Evolutionary conservation across 306 rosid species (phyloP).

Genomic region (Betula pendula): DNA sequence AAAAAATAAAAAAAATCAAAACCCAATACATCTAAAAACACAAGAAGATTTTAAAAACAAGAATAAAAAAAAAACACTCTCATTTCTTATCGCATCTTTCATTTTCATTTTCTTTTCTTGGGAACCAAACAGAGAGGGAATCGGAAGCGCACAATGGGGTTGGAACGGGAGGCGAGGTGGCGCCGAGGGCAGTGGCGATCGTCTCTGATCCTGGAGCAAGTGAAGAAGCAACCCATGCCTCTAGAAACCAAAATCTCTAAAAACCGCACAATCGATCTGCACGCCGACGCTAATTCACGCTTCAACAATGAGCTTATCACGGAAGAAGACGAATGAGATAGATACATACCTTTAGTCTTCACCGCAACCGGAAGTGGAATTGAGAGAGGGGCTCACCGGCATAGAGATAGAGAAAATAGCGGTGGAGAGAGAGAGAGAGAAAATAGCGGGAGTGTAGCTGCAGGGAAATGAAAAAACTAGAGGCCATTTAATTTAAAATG

Average conservation of each 20-base stretch:
- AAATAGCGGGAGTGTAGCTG: too few species aligned
- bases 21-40: neutral
- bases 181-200: slow-evolving; percentile 36
- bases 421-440: too few species aligned
- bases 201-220: slow-evolving; percentile 66
- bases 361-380: too few species aligned
- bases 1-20: neutral
- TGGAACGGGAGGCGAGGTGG: slow-evolving; percentile 28
- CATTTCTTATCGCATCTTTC: neutral
- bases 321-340: too few species aligned
- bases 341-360: too few species aligned
- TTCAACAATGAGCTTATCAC: slow-evolving; percentile 58
- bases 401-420: too few species aligned
- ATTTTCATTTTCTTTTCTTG: too few species aligned
- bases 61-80: neutral
- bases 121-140: slow-evolving; percentile 12
- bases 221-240: slow-evolving; percentile 89
- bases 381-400: too few species aligned
- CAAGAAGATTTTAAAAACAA: neutral
- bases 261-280: slow-evolving; percentile 56
- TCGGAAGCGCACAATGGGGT: slow-evolving; percentile 28
- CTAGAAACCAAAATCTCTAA: slow-evolving; percentile 55
- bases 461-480: too few species aligned
- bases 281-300: slow-evolving; percentile 45
- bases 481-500: too few species aligned